Base-by-base conservation (phyloP, 805 yeast species). In the Helenozyma rhizophorensis region DNA sequence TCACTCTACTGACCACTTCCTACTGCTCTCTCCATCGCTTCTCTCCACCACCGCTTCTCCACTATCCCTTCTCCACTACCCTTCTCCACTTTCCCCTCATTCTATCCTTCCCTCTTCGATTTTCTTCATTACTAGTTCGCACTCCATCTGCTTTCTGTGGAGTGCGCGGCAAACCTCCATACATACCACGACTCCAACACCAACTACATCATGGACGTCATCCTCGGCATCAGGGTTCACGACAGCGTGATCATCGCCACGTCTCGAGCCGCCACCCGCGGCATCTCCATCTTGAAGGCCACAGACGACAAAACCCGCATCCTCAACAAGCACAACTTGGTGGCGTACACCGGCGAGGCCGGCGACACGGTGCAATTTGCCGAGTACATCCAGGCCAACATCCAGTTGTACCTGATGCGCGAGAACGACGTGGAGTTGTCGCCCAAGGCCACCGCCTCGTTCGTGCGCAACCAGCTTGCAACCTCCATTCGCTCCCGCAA, bases 341-440 rank as follows among this genome's bases (percentile, higher is more conserved):
- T 93, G 67, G 96, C 97, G 26, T 89, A 66, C 65, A 82, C 95
- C 2, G 98, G 98, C 36, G 98, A 93, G 58, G 74, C 96, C 3
- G 98, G 98, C 41, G 98, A 93, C 56, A 85, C 97, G 36, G 87
- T 82, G 6, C 93, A 89, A 56, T 93, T 93, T 65, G 95, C 96
- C 23, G 97, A 93, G 56, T 86, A 80, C 53, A 78, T 90, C 42
- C 93, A 86, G 58, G 98, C 96, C 27, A 93, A 93, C 54, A 77
- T 88, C 45, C 95, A 85, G 58, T 72, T 93, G 38, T 82, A 84
- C 58, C 76, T 84, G 26, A 86, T 89, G 74, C 76, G 97, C 48
- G 90, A 90, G 57, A 78, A 78, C 47, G 71, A 62, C 32, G 65
- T 70, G 38, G 97, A 87, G 53, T 70, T 90, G 52, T 74, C 85